These are phyloP conservation scores for Sechiopsis laciniata DNA, from an alignment of 306 rosid species.

Conservation along the genomic window DNA sequence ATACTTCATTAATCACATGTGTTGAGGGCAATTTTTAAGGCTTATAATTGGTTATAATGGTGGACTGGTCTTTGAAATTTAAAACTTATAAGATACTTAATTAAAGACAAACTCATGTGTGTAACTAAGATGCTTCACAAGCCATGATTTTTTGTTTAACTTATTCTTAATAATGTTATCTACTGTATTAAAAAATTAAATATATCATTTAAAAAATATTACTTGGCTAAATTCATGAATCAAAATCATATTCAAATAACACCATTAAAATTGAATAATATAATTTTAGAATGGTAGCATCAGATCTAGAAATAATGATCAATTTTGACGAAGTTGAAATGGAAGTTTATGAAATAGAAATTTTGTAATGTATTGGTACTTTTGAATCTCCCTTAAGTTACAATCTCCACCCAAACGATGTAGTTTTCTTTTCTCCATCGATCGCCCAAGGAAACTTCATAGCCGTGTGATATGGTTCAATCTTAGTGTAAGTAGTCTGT, in stretches of 20 bases:
- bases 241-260: neutral
- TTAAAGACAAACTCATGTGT: neutral
- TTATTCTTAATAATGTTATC: neutral
- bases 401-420: too few relatives aligned
- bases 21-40: neutral
- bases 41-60: slow-evolving; percentile 14
- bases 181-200: neutral
- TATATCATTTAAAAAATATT: neutral
- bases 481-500: too few relatives aligned
- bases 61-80: neutral
- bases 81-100: neutral
- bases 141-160: neutral
- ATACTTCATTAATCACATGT: slow-evolving; percentile 8
- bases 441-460: too few relatives aligned
- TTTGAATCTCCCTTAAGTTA: too few relatives aligned
- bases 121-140: slow-evolving; percentile 5
- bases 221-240: too few relatives aligned
- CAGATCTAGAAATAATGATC: neutral
- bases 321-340: too few relatives aligned
- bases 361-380: too few relatives aligned
- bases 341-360: too few relatives aligned
- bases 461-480: too few relatives aligned
- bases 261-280: neutral
- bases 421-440: too few relatives aligned
- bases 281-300: neutral